These are phyloP conservation scores for Ascochyta koolunga DNA, from an alignment of 2,329 filamentous ascomycete species.

Conservation along the genomic window DNA sequence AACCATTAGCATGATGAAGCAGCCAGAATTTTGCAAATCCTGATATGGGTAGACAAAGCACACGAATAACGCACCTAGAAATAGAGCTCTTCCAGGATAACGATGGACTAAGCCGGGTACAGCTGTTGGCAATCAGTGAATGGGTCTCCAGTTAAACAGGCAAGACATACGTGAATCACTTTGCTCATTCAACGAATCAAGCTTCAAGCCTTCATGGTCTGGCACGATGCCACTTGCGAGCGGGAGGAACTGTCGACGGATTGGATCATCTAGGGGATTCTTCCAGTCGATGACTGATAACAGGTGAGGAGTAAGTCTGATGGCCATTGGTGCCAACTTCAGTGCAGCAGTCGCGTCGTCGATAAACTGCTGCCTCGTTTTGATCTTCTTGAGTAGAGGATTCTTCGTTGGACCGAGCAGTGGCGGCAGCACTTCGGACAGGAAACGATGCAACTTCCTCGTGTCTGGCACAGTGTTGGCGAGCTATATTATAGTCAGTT, in stretches of 20 bases:
- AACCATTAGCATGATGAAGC: background rate
- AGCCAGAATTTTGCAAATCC: background rate
- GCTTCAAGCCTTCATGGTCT: slow-evolving; percentile 60
- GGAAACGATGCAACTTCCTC: slow-evolving; percentile 56
- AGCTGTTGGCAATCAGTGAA: slow-evolving; percentile 30
- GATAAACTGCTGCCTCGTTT: slow-evolving; percentile 61
- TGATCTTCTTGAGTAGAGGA: slow-evolving; percentile 45
- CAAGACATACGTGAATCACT: slow-evolving; percentile 54
- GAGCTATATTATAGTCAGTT: slow-evolving; percentile 41
- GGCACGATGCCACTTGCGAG: slow-evolving; percentile 59
- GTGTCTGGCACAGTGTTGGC: slow-evolving; percentile 59
- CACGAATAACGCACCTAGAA: slow-evolving; percentile 57
- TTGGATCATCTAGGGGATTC: slow-evolving; percentile 63
- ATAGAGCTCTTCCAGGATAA: slow-evolving; percentile 68
- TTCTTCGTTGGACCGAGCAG: slow-evolving; percentile 49
- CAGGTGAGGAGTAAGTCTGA: slow-evolving; percentile 66
- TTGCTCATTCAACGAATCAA: slow-evolving; percentile 66
- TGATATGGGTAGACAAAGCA: background rate
- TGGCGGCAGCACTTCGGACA: slow-evolving; percentile 58
- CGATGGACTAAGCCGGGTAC: slow-evolving; percentile 66
- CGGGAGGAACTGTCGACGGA: slow-evolving; percentile 67
- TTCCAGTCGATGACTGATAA: slow-evolving; percentile 65
- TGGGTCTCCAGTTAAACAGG: background rate
- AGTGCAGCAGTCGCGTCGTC: slow-evolving; percentile 61
- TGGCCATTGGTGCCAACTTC: slow-evolving; percentile 62